phyloP scores from a whole-genome alignment of 495 filamentous ascomycete genomes.

The Durotheca rogersii region DNA sequence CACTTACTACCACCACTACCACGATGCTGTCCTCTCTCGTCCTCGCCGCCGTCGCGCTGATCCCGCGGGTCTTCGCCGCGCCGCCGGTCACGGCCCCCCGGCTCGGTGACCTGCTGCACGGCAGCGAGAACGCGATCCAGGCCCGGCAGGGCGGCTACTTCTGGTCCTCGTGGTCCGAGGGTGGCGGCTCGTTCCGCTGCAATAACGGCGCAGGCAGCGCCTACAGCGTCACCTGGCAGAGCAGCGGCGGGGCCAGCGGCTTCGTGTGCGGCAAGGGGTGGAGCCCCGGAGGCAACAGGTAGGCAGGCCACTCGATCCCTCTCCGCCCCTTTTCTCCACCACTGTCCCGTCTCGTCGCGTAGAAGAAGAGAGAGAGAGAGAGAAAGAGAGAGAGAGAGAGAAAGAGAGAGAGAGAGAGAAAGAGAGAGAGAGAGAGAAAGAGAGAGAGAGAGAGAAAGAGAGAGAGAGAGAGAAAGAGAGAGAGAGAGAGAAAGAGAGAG shows the following conservation, averaged over 20 bases:
- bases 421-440: too few relatives aligned
- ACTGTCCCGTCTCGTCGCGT: too few relatives aligned
- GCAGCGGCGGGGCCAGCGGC: conserved; percentile 47
- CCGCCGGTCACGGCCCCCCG: conserved; percentile 42
- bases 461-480: too few relatives aligned
- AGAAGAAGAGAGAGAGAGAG: too few relatives aligned
- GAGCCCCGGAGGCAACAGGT: conserved; percentile 54
- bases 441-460: too few relatives aligned
- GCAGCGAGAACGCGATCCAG: conserved; percentile 33
- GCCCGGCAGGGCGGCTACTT: conserved; percentile 54
- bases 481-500: too few relatives aligned
- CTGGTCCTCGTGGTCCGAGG: conserved; percentile 62
- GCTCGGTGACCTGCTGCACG: conserved; percentile 40
- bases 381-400: too few relatives aligned
- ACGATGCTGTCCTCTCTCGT: conserved; percentile 46
- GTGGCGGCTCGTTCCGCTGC: conserved; percentile 52
- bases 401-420: too few relatives aligned
- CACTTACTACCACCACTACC: conserved; percentile 11
- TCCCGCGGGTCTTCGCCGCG: conserved; percentile 40
- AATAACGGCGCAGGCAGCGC: conserved; percentile 51
- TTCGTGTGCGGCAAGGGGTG: conserved; percentile 65
- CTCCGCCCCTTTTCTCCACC: too few relatives aligned
- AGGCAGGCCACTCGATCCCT: conserved; percentile 20
- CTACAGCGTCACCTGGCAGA: conserved; percentile 56
- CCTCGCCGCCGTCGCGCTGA: conserved; percentile 39